Conservation (phyloP, 805 yeast genomes). For the Geotrichum ghanense region DNA sequence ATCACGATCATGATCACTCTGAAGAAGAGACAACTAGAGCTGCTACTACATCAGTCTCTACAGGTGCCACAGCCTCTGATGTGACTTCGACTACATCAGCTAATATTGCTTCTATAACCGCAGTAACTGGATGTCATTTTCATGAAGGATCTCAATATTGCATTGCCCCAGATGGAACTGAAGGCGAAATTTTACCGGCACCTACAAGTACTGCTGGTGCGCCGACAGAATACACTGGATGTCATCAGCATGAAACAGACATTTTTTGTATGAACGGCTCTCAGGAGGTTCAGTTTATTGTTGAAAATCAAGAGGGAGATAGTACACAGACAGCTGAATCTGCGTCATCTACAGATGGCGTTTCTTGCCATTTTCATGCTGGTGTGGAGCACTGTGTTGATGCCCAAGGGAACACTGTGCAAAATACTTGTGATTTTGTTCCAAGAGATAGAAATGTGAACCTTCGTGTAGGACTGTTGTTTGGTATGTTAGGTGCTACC, state of each 20-base stretch:
- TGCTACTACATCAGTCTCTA: not conserved
- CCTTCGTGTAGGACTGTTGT: conserved; percentile 25
- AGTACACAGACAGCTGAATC: not conserved
- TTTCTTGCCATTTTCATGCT: not conserved
- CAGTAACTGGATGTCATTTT: not conserved
- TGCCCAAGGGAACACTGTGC: not conserved
- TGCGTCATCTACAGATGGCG: not conserved
- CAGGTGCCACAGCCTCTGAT: not conserved
- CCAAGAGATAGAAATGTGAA: conserved; percentile 22
- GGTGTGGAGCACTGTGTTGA: not conserved
- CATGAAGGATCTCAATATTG: not conserved
- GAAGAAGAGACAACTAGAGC: not conserved
- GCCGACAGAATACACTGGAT: conserved; percentile 3
- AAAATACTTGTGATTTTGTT: not conserved
- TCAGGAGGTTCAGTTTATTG: conserved; percentile 1
- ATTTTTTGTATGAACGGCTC: not conserved
- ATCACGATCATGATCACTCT: no score
- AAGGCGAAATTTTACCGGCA: not conserved
- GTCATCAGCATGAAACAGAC: conserved; percentile 2
- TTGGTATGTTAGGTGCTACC: conserved; percentile 28
- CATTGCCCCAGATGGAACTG: not conserved
- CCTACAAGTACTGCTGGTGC: not conserved
- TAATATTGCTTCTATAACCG: not conserved
- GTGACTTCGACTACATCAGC: not conserved
- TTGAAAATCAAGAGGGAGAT: not conserved